Percentiles rank a stretch among this genome's conserved stretches.
These are phyloP conservation scores for Avicennia marina DNA, from an alignment of 257 asterid genomes.

Conservation along the genomic window DNA sequence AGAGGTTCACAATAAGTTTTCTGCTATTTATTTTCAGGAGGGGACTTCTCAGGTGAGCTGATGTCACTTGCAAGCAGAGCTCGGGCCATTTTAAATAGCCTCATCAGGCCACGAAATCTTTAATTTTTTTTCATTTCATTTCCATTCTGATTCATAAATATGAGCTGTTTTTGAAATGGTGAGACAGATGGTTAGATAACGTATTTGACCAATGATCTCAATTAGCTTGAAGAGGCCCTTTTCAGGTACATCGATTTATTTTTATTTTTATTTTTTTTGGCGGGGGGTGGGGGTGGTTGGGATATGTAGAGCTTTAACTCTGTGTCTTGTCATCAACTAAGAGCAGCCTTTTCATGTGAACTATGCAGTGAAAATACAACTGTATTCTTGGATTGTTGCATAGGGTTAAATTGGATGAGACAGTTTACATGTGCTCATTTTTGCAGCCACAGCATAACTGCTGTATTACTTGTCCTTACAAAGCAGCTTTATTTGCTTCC, in stretches of 20 bases:
- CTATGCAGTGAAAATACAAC: constrained; percentile 66
- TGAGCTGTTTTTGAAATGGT: constrained; percentile 45
- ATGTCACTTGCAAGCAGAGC: too few species aligned
- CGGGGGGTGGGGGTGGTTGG: too few species aligned
- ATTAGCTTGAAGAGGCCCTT: constrained; percentile 29
- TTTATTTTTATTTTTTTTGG: too few species aligned
- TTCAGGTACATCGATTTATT: constrained; percentile 22
- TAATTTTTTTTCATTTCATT: constrained; percentile 12
- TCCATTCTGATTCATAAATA: constrained; percentile 41
- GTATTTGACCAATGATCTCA: constrained; percentile 34
- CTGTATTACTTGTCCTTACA: too few species aligned
- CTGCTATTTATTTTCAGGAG: too few species aligned
- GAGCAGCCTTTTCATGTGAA: constrained; percentile 69
- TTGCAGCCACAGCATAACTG: neutral
- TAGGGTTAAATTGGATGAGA: constrained; percentile 22
- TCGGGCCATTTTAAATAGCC: neutral
- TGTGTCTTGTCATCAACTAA: constrained; percentile 43
- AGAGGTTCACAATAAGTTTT: too few species aligned
- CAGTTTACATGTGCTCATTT: constrained; percentile 10
- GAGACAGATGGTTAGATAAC: constrained; percentile 30
- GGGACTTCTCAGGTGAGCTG: too few species aligned
- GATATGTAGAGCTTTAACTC: too few species aligned
- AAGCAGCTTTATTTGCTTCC: too few species aligned
- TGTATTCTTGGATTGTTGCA: constrained; percentile 46
- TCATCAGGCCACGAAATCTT: constrained; percentile 18